phyloP scores from a whole-genome alignment of 2,329 filamentous ascomycete genomes.

The Dactylellina parvicollis region DNA sequence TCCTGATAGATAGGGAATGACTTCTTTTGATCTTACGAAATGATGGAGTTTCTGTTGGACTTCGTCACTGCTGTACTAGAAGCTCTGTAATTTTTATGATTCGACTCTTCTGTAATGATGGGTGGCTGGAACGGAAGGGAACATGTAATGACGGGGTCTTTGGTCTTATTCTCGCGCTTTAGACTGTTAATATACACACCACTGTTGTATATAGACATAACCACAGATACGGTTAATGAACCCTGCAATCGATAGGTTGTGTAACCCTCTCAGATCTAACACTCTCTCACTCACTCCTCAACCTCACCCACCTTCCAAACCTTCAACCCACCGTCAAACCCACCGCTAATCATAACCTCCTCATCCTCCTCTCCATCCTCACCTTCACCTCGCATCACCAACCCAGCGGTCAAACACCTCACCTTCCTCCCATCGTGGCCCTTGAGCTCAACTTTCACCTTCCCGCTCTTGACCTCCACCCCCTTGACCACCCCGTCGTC shows the following conservation, averaged over 20 bases:
- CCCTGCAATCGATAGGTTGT: too few relatives aligned
- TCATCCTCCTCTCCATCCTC: constrained; percentile 55
- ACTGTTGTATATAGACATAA: not conserved
- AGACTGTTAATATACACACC: not conserved
- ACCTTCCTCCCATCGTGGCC: constrained; percentile 65
- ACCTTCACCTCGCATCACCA: constrained; percentile 67
- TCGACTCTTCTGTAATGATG: not conserved
- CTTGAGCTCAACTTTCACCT: constrained; percentile 66
- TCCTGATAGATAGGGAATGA: constrained; percentile 31
- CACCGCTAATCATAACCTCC: constrained; percentile 71
- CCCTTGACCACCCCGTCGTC: constrained; percentile 72
- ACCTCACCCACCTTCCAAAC: constrained; percentile 64
- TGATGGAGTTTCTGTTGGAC: constrained; percentile 36
- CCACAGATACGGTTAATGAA: not conserved
- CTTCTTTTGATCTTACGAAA: constrained; percentile 13
- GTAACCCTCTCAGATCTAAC: not conserved
- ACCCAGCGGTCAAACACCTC: constrained; percentile 67
- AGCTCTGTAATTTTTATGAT: constrained; percentile 15
- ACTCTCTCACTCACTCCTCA: not conserved
- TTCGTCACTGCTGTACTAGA: constrained; percentile 18
- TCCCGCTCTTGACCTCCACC: constrained; percentile 69
- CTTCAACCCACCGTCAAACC: constrained; percentile 71
- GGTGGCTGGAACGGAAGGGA: not conserved
- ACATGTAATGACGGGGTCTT: not conserved
- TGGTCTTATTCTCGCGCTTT: not conserved